Evolutionary conservation across 176 grass and related monocot species (phyloP).

Genomic region (Hordeum marinum): DNA sequence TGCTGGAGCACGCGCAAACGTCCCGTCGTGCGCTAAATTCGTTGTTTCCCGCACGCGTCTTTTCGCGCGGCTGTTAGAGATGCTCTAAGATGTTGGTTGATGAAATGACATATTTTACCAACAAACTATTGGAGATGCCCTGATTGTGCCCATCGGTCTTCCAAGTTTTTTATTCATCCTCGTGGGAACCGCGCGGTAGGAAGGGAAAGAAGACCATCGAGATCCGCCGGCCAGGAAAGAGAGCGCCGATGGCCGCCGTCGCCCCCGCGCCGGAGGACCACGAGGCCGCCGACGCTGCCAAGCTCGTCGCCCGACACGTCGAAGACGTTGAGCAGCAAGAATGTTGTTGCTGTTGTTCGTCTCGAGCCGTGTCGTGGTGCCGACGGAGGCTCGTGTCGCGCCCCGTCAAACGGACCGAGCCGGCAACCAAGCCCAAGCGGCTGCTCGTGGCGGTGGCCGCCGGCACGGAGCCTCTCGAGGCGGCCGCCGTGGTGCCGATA

Average conservation of each 20-base stretch:
- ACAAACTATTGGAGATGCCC: too few species aligned
- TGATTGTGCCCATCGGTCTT: too few species aligned
- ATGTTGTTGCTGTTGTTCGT: neutral
- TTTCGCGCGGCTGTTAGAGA: too few species aligned
- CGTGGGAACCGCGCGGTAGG: too few species aligned
- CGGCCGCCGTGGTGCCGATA: constrained; percentile 38
- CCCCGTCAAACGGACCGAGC: neutral
- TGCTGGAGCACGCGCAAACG: too few species aligned
- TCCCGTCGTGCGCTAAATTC: too few species aligned
- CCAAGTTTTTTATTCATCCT: too few species aligned
- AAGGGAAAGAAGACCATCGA: too few species aligned
- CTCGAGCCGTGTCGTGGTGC: neutral
- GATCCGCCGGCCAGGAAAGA: too few species aligned
- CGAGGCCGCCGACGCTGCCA: neutral
- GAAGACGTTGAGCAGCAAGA: neutral
- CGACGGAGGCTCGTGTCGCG: neutral
- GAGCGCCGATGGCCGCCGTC: neutral
- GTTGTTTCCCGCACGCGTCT: too few species aligned
- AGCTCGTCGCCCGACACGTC: neutral
- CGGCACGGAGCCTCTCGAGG: constrained; percentile 66
- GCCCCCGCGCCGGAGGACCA: neutral
- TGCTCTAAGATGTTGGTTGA: too few species aligned
- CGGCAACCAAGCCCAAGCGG: neutral
- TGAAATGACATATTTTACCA: too few species aligned
- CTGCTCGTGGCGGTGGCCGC: constrained; percentile 57